These are phyloP conservation scores for Kwoniella sp. DNA, from an alignment of 768 basidiomycete species.

Conservation along the genomic window DNA sequence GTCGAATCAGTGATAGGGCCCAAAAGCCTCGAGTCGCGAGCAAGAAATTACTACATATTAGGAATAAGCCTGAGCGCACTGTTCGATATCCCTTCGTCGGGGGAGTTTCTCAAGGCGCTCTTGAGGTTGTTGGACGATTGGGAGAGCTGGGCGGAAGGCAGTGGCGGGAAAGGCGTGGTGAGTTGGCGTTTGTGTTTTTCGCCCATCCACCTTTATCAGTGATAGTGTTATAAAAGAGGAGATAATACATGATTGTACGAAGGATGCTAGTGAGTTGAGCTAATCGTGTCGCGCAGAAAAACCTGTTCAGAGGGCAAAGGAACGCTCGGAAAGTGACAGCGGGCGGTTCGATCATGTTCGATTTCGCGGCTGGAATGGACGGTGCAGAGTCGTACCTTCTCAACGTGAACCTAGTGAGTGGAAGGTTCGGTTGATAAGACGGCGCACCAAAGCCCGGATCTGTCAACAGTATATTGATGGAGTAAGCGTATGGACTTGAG, in stretches of 20 bases:
- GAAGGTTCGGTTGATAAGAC: too few relatives aligned
- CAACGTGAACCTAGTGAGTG: constrained; percentile 43
- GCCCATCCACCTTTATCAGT: background rate
- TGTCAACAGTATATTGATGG: too few relatives aligned
- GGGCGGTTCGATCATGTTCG: constrained; percentile 32
- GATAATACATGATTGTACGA: too few relatives aligned
- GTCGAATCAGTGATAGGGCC: constrained; percentile 41
- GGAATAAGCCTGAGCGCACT: constrained; percentile 44
- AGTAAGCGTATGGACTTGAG: too few relatives aligned
- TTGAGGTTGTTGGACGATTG: constrained; percentile 51
- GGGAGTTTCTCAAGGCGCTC: constrained; percentile 36
- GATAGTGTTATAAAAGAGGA: too few relatives aligned
- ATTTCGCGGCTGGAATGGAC: constrained; percentile 31
- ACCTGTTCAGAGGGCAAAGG: constrained; percentile 44
- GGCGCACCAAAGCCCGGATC: too few relatives aligned
- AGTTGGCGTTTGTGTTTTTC: constrained; percentile 28
- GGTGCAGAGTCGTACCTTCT: constrained; percentile 38
- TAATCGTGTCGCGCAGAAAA: too few relatives aligned
- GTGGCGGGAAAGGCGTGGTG: constrained; percentile 46
- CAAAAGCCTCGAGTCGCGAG: constrained; percentile 34
- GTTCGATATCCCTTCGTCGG: constrained; percentile 39
- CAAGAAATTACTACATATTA: constrained; percentile 46
- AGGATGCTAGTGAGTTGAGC: too few relatives aligned
- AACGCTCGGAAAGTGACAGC: constrained; percentile 26
- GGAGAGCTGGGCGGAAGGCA: constrained; percentile 46